Evolutionary conservation across 2,329 filamentous ascomycete genomes (phyloP).

Genomic region (Neopestalotiopsis sp.): DNA sequence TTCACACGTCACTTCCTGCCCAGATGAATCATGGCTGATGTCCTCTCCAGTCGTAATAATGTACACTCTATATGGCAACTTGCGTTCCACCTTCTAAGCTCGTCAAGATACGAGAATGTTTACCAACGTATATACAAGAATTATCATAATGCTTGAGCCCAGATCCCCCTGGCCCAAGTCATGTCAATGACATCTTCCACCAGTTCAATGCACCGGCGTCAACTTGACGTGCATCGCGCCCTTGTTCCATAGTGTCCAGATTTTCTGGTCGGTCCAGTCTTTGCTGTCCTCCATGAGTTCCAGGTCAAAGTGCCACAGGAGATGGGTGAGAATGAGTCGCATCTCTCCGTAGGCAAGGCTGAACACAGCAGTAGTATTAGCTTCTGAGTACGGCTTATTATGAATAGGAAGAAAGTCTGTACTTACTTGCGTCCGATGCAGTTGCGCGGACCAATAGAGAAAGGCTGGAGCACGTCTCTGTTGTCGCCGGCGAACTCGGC

Average conservation of each 20-base stretch:
- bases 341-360: slow-evolving; percentile 12
- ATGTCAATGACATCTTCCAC: background rate
- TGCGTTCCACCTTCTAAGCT: too few species aligned
- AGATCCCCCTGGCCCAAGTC: background rate
- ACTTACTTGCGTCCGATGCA: slow-evolving; percentile 21
- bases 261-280: background rate
- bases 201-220: background rate
- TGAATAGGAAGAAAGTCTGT: too few species aligned
- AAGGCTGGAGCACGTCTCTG: slow-evolving; percentile 15
- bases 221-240: slow-evolving; percentile 2
- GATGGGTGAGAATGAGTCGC: background rate
- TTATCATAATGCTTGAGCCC: too few species aligned
- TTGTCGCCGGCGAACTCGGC: slow-evolving; percentile 11
- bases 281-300: background rate
- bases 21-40: too few species aligned
- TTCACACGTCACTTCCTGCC: too few species aligned
- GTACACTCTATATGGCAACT: too few species aligned
- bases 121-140: too few species aligned
- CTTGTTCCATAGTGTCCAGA: background rate
- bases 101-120: too few species aligned
- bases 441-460: slow-evolving; percentile 14
- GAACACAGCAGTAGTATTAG: background rate
- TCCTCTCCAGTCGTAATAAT: too few species aligned
- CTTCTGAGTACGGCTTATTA: too few species aligned
- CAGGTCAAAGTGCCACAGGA: slow-evolving; percentile 12